Evolutionary conservation across 192 early-diverging fungal genomes (phyloP), one percentile per base, ranked within the genome.

Genomic region (Coemansia sp.): DNA sequence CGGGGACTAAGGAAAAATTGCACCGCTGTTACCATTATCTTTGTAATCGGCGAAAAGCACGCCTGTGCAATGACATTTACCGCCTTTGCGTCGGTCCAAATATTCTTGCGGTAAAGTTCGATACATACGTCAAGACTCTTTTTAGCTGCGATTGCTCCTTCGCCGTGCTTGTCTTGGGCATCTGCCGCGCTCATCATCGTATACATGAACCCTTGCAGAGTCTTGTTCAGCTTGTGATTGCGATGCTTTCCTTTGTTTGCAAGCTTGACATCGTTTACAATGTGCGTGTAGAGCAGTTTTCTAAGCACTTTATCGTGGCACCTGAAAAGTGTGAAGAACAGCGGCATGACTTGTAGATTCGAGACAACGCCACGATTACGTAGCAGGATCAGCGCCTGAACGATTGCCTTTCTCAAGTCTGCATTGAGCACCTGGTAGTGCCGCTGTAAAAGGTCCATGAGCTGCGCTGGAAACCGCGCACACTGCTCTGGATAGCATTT

Each of bases 31-130:
- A 94, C 89, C 66, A 91, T 89, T 34, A 99, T 86, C 75, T 99
- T 99, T 74, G 92, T 84, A 9, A 89, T 87, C 26, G 89, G 88
- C 40, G 93, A 96, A 63, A 97, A 95, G 77, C 94, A 97, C 9
- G 96, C 96, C 70, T 96, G 92, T 16, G 93, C 90, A 76, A 99
- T 93, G 18, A 99, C 93, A 78, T 99, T 99, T 64, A 97, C 95
- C 20, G 97, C 98, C 85, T 99, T 99, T 45, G 91, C 88, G 75
- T 98, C 97, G 65, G 95, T 94, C 95, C 97, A 99, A 18, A 99
- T 86, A 66, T 92, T 89, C 80, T 98, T 99, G 66, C 88, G 86
- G 83, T 99, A 99, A 28, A 98, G 80, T 58, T 98, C 95, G 61
- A 99, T 93, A 86, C 96, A 98, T 28, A 97, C 92, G 61, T 98